Percentiles rank a stretch among this genome's conserved stretches.
Evolutionary conservation across 345 rosid species (phyloP).

Genomic region (Lumnitzera racemosa): DNA sequence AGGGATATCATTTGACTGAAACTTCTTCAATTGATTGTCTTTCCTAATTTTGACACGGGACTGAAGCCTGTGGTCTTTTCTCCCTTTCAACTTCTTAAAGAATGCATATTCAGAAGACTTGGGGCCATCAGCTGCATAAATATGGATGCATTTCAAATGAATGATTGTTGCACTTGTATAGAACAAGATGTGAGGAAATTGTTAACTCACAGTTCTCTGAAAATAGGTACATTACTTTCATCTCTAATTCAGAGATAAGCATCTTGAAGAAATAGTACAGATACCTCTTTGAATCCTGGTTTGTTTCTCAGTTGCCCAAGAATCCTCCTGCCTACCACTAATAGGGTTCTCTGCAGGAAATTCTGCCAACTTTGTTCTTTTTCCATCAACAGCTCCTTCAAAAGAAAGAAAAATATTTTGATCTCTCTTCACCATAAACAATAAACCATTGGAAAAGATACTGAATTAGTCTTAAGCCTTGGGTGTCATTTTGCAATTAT

Average conservation of each 20-base stretch:
- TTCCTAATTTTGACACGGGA: slow-evolving; percentile 11
- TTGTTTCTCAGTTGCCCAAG: slow-evolving; percentile 1
- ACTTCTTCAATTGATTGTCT: slow-evolving; percentile 9
- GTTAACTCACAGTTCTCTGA: too few relatives aligned
- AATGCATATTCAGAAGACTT: slow-evolving; percentile 76
- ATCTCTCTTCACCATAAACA: background rate
- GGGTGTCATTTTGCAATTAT: too few relatives aligned
- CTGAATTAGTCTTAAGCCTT: too few relatives aligned
- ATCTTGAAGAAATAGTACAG: slow-evolving; percentile 2
- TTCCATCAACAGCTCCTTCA: slow-evolving; percentile 28
- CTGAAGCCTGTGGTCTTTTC: slow-evolving; percentile 16
- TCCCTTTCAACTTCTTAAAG: slow-evolving; percentile 56
- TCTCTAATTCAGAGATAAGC: too few relatives aligned
- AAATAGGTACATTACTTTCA: too few relatives aligned
- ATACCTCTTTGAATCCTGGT: slow-evolving; percentile 11
- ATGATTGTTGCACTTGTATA: too few relatives aligned
- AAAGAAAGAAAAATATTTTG: background rate
- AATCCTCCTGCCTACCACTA: slow-evolving; percentile 10
- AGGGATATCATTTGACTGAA: slow-evolving; percentile 11
- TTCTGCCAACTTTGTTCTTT: slow-evolving; percentile 29
- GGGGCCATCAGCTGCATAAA: slow-evolving; percentile 42
- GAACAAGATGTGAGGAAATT: too few relatives aligned
- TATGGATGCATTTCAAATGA: background rate
- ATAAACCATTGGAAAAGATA: background rate
- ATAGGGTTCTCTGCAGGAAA: slow-evolving; percentile 10